Evolutionary conservation across 257 asterid species (phyloP), one percentile per base, ranked within the genome.

Genomic region (Haberlea rhodopensis): DNA sequence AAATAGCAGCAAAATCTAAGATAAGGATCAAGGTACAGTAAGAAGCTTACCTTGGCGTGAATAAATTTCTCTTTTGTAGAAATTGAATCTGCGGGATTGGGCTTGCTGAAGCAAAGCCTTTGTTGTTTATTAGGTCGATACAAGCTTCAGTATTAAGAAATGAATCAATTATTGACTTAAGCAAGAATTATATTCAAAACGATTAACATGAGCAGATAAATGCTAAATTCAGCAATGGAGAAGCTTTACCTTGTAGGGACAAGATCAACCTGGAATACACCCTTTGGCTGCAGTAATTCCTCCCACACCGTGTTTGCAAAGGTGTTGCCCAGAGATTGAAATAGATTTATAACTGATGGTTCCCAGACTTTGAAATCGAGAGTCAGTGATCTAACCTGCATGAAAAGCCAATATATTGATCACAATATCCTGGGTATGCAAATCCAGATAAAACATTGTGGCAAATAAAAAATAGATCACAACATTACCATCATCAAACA

Each of bases 291-390:
- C 78, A 89, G 79, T 67, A 83, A 68, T 70, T 86, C 95, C 77
- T 94, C 99, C 99, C 99, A 94, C 29, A 94, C 84, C 25, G 95
- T 86, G 78, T 94, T 94, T 31, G 92, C 95, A 54, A 83, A 88
- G 20, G 87, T 76, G 78, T 94, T 94, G 26, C 99, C 99, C 77
- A 90, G 75, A 59, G 97, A 84, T 78, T 87, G 97, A 81, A 94
- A 94, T 75, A 94, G 84, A 72, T 77, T 77, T 72, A 94, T 75
- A 51, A 94, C 99, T 48, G 99, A 86, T 5, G 96, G 95, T 79
- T 94, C 99, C 99, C 99, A 94, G 5, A 88, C 94, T 85, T 83
- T 94, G 62, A 94, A 96, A 74, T 94, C 99, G 40, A 94, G 99
- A 57, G 97, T 94, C 73, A 94, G 79, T 31, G 99, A 94, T 76